phyloP scores from a whole-genome alignment of 2,329 filamentous ascomycete genomes.

The Fusarium sacchari region DNA sequence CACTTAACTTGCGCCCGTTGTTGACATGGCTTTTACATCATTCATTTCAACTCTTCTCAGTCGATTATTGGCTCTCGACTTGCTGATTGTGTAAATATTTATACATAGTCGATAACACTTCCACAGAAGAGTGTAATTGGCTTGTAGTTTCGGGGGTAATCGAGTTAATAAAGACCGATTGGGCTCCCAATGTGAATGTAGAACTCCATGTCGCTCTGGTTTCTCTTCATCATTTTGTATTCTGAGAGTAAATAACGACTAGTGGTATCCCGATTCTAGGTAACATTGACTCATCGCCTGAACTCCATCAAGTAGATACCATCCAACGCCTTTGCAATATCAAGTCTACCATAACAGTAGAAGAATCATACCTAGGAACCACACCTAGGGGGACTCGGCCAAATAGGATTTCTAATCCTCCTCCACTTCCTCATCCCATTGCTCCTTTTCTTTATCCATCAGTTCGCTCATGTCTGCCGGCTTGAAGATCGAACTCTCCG shows the following conservation, averaged over 20 bases:
- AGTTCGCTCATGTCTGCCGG: conserved; percentile 76
- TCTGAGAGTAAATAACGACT: background rate
- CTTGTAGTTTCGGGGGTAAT: background rate
- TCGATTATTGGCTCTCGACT: conserved; percentile 11
- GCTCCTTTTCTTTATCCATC: conserved; percentile 79
- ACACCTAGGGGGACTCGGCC: conserved; percentile 3
- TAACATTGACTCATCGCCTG: background rate
- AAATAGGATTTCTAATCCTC: conserved; percentile 58
- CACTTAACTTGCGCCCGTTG: conserved; percentile 10
- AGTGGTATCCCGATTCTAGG: conserved; percentile 22
- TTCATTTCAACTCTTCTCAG: background rate
- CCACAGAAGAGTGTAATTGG: background rate
- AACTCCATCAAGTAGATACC: conserved; percentile 16
- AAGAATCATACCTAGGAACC: background rate
- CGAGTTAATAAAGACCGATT: background rate
- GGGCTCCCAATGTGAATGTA: background rate
- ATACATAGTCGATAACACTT: conserved; percentile 21
- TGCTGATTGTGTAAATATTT: conserved; percentile 5
- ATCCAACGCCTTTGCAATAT: conserved; percentile 29
- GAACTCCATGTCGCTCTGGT: background rate
- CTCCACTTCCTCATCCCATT: conserved; percentile 83
- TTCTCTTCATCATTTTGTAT: background rate
- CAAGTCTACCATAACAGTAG: background rate
- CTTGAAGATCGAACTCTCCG: conserved; percentile 77
- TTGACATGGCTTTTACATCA: conserved; percentile 17